Evolutionary conservation across 108 stramenopile species (phyloP), one percentile per base, ranked within the genome.

Genomic region (Bacterosira constricta): DNA sequence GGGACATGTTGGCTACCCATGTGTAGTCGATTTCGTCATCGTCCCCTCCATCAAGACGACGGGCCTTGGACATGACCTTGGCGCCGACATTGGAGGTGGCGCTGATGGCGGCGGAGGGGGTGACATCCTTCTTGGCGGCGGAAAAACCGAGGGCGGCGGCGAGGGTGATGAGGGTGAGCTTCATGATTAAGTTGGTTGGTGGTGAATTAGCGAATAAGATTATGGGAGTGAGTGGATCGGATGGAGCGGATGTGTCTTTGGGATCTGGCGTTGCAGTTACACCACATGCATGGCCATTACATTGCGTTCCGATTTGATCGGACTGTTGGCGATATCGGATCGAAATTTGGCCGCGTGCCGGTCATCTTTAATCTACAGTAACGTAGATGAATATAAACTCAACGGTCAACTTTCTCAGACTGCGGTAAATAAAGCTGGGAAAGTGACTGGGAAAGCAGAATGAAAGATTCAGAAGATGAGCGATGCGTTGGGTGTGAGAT

Each of bases 1-100:
- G 72, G 59, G 88, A 86, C 79, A 82, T 90, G 67, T 83, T 68
- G 34, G 81, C 75, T 12, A 92, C 84, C 86, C 88, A 92, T 18
- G 86, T 85, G 65, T 83, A 79, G 55, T 85, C 84, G 46, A 79
- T 36, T 36, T 80, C 83, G 15, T 64, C 62, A 37, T 68, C 62
- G 29, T 68, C 25, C 25, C 72, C 50, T 26, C 74, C 73, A 27
- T 79, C 49, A 34, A 89, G 68, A 9, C 52, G 63, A 83, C 91
- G 87, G 44, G 91, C 88, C 53, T 73, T 71, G 57, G 84, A 75
- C 44, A 92, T 53, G 47, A 92, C 58, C 9, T 64, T 67, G 18
- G 47, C 42, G 46, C 88, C 89, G 41, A 88, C 47, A 10, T 49
- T 26, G 15, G 92, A 87, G 59, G 72, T 46, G 37, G 86, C 86